A percentile compares a stretch with the other conserved stretches of the same genome.
Conservation (phyloP, 2,329 filamentous ascomycete species). For the Onygenales sp. region DNA sequence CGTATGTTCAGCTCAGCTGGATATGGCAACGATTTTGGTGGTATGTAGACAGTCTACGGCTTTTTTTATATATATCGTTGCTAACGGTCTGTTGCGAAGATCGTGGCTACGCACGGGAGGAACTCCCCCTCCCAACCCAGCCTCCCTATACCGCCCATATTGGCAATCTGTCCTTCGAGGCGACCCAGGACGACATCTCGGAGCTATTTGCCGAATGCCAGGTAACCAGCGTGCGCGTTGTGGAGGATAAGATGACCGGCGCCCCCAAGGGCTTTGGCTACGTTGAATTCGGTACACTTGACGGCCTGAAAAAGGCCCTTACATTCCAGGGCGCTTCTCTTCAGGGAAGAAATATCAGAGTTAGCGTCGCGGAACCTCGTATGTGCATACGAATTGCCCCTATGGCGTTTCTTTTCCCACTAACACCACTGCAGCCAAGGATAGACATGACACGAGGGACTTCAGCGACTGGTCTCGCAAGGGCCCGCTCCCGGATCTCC, state of each 20-base stretch:
- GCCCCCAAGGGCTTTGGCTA: conserved; percentile 98
- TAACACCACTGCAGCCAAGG: conserved; percentile 57
- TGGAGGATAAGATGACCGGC: conserved; percentile 88
- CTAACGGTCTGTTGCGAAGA: conserved; percentile 15
- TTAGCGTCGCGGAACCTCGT: conserved; percentile 98
- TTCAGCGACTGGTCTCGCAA: conserved; percentile 88
- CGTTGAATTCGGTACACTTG: conserved; percentile 80
- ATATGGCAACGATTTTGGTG: conserved; percentile 28
- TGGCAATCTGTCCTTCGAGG: conserved; percentile 93
- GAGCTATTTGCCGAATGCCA: conserved; percentile 80
- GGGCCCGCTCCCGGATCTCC: conserved; percentile 72
- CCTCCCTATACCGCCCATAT: conserved; percentile 94
- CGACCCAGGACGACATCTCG: conserved; percentile 69
- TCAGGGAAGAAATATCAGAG: conserved; percentile 79
- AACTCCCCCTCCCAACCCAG: conserved; percentile 77
- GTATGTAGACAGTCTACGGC: conserved; percentile 14
- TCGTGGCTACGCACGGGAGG: conserved; percentile 46
- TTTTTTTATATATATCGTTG: conserved; percentile 7
- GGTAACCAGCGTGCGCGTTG: conserved; percentile 85
- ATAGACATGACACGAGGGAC: conserved; percentile 70
- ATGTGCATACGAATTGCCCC: conserved; percentile 37
- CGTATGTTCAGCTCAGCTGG: conserved; percentile 38
- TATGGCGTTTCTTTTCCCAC: background rate
- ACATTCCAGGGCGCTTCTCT: conserved; percentile 72
- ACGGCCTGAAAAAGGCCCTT: conserved; percentile 86